Evolutionary conservation across 768 basidiomycete species (phyloP).

Genomic region (Leccinellum albellum): DNA sequence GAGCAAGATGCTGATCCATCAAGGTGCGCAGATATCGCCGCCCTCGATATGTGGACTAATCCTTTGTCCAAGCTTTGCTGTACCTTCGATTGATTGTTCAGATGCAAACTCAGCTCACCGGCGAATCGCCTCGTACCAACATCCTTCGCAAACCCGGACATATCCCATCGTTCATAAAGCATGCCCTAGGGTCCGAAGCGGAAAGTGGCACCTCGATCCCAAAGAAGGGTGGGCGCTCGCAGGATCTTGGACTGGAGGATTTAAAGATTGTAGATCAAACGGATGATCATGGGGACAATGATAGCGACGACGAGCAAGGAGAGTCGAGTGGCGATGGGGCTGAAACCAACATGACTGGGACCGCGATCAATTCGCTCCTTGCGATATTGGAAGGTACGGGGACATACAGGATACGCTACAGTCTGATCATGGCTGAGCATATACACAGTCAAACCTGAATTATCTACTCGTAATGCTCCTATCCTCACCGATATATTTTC

Average conservation of each 20-base stretch:
- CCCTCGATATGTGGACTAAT: not conserved
- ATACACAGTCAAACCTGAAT: slow-evolving; percentile 45
- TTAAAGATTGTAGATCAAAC: slow-evolving; percentile 37
- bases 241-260: slow-evolving; percentile 32
- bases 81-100: slow-evolving; percentile 79
- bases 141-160: slow-evolving; percentile 63
- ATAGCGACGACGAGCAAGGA: slow-evolving; percentile 54
- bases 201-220: not conserved
- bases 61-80: slow-evolving; percentile 52
- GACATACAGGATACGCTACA: not conserved
- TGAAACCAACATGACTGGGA: slow-evolving; percentile 68
- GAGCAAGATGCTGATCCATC: slow-evolving; percentile 21
- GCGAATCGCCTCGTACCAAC: slow-evolving; percentile 49
- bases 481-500: slow-evolving; percentile 69
- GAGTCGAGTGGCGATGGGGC: slow-evolving; percentile 36
- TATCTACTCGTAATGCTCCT: slow-evolving; percentile 59
- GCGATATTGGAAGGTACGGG: slow-evolving; percentile 79
- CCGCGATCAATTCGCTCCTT: slow-evolving; percentile 75
- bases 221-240: slow-evolving; percentile 3
- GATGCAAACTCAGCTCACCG: slow-evolving; percentile 69
- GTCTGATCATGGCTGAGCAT: not conserved
- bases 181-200: slow-evolving; percentile 55
- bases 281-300: slow-evolving; percentile 43
- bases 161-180: slow-evolving; percentile 77
- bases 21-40: slow-evolving; percentile 13